Base-by-base conservation (phyloP, 805 yeast genomes). In the Hanseniaspora occidentalis region DNA sequence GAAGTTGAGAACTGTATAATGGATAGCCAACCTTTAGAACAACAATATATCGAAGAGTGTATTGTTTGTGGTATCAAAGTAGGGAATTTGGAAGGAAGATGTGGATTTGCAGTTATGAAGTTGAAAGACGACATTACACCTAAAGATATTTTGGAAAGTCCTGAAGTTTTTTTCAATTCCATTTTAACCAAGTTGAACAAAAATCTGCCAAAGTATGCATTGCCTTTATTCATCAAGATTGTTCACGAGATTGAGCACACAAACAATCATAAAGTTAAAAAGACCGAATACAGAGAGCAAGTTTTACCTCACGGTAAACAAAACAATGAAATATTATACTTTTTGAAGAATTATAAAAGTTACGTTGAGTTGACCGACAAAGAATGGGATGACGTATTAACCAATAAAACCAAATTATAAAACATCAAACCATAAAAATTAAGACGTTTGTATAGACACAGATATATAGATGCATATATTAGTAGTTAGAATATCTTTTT, bases 21-120 rank as follows among this genome's bases (percentile, higher is more conserved):
- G 38, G 43, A 61, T 4, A 56, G 64, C 22, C 62, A 58, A 19
- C 16, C 31, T 25, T 24, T 34, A 19, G 46, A 55, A 24, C 49
- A 50, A 16, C 47, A 54, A 13, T 39, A 37, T 4, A 64, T 81
- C 37, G 69, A 70, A 45, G 84, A 80, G 45, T 74, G 79, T 10
- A 86, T 84, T 36, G 95, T 88, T 18, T 96, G 92, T 40, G 96
- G 96, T 27, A 79, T 81, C 3, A 71, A 71, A 53, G 79, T 88
- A 8, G 92, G 89, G 4, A 70, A 77, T 40, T 94, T 88, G 53
- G 97, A 88, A 60, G 97, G 97, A 29, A 71, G 96, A 50, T 95
- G 95, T 11, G 96, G 97, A 0, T 84, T 81, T 58, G 94, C 92
- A 0, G 79, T 84, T 2, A 54, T 86, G 10, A 78, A 79, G 52